Base-by-base conservation (phyloP, 192 early-diverging fungal genomes). In the Coemansia sp. region DNA sequence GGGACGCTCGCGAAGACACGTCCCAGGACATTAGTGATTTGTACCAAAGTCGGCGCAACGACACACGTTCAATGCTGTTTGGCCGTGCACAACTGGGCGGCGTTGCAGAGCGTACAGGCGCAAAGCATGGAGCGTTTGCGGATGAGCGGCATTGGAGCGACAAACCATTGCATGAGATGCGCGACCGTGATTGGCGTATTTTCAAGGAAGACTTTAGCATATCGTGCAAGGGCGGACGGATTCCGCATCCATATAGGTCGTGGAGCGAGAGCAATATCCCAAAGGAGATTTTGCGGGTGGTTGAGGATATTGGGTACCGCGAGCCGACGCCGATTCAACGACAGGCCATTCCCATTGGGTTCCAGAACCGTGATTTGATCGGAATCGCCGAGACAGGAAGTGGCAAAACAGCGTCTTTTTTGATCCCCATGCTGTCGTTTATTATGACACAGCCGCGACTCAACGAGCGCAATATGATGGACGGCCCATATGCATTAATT, bases 191-290 rank as follows among this genome's bases (percentile, higher is more conserved):
- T 65, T 99, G 97, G 97, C 91, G 97, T 74, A 99, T 99, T 57
- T 98, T 99, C 78, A 95, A 94, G 61, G 97, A 99, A 75, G 97
- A 99, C 68, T 97, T 91, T 75, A 93, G 89, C 68, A 99, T 99
- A 51, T 81, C 94, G 4, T 93, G 90, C 68, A 96, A 97, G 81
- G 97, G 94, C 84, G 86, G 92, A 48, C 81, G 86, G 52, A 92
- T 96, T 60, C 97, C 96, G 46, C 83, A 88, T 53, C 95, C 97
- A 15, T 85, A 97, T 20, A 85, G 97, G 46, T 84, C 82, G 19
- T 99, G 97, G 97, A 61, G 49, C 12, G 97, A 99, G 71, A 91
- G 93, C 46, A 69, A 59, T 37, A 78, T 99, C 3, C 90, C 91
- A 0, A 60, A 71, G 20, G 64, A 63, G 12, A 85, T 99, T 21